A percentile compares a stretch with the other conserved stretches of the same genome.
Evolutionary conservation across 305 asterid species (phyloP).

Genomic region (Rubia tinctorum): DNA sequence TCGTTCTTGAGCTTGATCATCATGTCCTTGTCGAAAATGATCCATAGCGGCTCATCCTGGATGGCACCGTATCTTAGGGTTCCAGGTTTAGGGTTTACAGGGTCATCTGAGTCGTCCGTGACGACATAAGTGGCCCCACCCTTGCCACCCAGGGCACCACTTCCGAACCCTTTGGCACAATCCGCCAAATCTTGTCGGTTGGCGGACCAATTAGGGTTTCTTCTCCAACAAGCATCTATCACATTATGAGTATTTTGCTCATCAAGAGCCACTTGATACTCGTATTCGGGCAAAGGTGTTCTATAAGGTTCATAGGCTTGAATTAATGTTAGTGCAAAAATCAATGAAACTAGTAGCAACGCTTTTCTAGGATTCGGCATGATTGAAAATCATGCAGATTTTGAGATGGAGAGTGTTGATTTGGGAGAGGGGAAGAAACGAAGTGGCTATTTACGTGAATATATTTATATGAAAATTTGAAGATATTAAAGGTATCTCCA

Average conservation of each 20-base stretch:
- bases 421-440: no score
- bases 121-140: constrained; percentile 16
- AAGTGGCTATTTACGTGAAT: no score
- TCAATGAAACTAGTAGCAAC: not conserved
- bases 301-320: not conserved
- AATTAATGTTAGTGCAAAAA: not conserved
- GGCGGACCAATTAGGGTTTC: constrained; percentile 46
- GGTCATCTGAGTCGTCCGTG: constrained; percentile 15
- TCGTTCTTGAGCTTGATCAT: not conserved
- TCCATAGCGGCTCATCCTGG: constrained; percentile 18
- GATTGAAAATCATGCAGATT: not conserved
- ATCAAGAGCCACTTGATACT: not conserved
- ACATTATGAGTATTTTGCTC: not conserved
- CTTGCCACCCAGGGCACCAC: constrained; percentile 16
- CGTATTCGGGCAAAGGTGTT: not conserved
- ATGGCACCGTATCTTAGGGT: constrained; percentile 16
- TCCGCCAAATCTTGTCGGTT: constrained; percentile 35
- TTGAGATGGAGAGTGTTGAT: not conserved
- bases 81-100: constrained; percentile 4
- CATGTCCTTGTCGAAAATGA: constrained; percentile 18
- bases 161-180: constrained; percentile 20
- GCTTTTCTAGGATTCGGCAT: not conserved
- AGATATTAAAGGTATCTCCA: not conserved
- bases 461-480: no score
- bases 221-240: constrained; percentile 70